Evolutionary conservation across 2,329 filamentous ascomycete species (phyloP).

Genomic region (Arthroderma uncinatum): DNA sequence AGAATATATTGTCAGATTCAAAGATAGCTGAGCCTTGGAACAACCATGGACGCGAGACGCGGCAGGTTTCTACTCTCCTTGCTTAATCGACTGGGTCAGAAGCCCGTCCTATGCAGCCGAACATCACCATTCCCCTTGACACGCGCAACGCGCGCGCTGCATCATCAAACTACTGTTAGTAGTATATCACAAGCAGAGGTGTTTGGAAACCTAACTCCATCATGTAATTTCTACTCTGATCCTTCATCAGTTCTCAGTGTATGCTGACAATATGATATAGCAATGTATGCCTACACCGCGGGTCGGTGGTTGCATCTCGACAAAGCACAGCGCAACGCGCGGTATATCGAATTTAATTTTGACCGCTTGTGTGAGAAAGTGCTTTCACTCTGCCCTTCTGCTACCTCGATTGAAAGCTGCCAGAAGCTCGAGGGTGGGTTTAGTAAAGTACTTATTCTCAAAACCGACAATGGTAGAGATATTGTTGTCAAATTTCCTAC

Average conservation of each 20-base stretch:
- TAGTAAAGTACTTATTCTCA: conserved; percentile 37
- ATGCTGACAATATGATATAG: conserved; percentile 12
- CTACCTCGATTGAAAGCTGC: conserved; percentile 25
- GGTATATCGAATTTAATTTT: conserved; percentile 33
- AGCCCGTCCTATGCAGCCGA: conserved; percentile 1
- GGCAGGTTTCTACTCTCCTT: not conserved
- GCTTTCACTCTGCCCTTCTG: conserved; percentile 28
- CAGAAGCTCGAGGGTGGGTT: conserved; percentile 37
- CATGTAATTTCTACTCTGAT: conserved; percentile 9
- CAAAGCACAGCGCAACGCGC: conserved; percentile 25
- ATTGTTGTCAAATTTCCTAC: conserved; percentile 37
- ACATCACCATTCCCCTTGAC: not conserved
- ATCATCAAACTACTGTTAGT: conserved; percentile 5
- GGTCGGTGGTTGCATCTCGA: conserved; percentile 32
- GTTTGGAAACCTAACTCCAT: conserved; percentile 3
- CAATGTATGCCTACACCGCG: conserved; percentile 23
- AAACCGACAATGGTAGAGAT: conserved; percentile 27
- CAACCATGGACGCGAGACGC: conserved; percentile 9
- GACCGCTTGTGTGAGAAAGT: conserved; percentile 28
- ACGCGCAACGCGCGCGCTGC: conserved; percentile 1
- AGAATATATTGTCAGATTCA: no score
- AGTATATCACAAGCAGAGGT: conserved; percentile 3
- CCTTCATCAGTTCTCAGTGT: not conserved
- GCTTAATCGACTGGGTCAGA: conserved; percentile 5
- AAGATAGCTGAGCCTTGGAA: no score